These are phyloP conservation scores for Solioccasus polychromus DNA, from an alignment of 768 basidiomycete genomes.

Conservation along the genomic window DNA sequence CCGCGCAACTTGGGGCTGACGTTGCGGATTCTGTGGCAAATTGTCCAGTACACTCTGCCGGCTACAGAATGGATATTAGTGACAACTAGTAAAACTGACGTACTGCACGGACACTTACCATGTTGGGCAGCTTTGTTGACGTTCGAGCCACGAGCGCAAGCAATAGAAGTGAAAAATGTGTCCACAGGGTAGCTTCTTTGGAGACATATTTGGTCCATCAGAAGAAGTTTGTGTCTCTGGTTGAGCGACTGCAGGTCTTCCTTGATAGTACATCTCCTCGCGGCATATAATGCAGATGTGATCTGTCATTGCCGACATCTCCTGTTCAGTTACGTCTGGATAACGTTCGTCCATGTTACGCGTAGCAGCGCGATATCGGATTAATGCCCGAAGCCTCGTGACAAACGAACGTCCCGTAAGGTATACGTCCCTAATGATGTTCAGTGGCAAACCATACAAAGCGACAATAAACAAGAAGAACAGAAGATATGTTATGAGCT, in stretches of 20 bases:
- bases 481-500: conserved; percentile 84
- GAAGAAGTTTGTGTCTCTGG: conserved; percentile 21
- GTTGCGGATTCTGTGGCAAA: conserved; percentile 32
- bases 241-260: conserved; percentile 23
- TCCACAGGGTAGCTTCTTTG: conserved; percentile 94
- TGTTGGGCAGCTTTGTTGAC: conserved; percentile 98
- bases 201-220: conserved; percentile 90
- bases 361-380: conserved; percentile 91
- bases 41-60: conserved; percentile 75
- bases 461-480: conserved; percentile 96
- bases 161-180: conserved; percentile 99
- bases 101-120: conserved; percentile 56
- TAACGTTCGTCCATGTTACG: conserved; percentile 95
- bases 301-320: conserved; percentile 79
- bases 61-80: conserved; percentile 35
- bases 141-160: conserved; percentile 93
- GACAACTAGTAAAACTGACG: conserved; percentile 1
- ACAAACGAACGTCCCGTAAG: conserved; percentile 92
- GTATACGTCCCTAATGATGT: conserved; percentile 97
- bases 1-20: conserved; percentile 24
- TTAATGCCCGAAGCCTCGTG: conserved; percentile 79
- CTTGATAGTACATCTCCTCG: conserved; percentile 78
- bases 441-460: conserved; percentile 91
- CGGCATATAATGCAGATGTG: conserved; percentile 97
- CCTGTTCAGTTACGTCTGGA: conserved; percentile 86